Evolutionary conservation across 108 stramenopile genomes (phyloP).

Genomic region (Cafeteria roenbergensis): DNA sequence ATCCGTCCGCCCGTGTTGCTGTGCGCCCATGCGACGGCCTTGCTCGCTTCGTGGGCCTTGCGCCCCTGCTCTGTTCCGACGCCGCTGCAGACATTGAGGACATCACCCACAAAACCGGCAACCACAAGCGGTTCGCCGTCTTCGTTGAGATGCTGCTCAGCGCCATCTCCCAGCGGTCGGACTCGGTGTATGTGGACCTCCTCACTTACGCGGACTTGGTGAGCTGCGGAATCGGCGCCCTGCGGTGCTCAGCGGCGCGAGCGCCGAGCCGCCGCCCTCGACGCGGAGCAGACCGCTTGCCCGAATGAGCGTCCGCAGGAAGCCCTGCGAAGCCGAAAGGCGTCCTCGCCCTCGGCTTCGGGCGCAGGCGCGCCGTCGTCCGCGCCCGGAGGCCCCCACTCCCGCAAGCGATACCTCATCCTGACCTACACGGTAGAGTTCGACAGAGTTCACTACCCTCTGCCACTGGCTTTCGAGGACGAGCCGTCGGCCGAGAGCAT

Average conservation of each 20-base stretch:
- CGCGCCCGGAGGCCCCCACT: background rate
- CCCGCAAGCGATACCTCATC: constrained; percentile 31
- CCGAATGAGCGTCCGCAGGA: background rate
- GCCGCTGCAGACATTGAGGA: constrained; percentile 27
- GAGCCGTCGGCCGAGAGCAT: constrained; percentile 3
- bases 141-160: constrained; percentile 44
- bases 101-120: constrained; percentile 45
- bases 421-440: constrained; percentile 45
- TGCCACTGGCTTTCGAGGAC: constrained; percentile 34
- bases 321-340: background rate
- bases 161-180: constrained; percentile 22
- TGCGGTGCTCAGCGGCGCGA: too few relatives aligned
- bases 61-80: background rate
- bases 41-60: background rate
- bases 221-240: too few relatives aligned
- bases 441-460: constrained; percentile 48
- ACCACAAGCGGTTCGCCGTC: constrained; percentile 42
- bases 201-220: constrained; percentile 38
- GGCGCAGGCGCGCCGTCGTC: too few relatives aligned
- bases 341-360: too few relatives aligned
- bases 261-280: background rate
- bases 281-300: background rate
- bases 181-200: constrained; percentile 34
- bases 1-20: too few relatives aligned
- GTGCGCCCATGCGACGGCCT: too few relatives aligned